Evolutionary conservation across 148 eudicot genomes (phyloP), one percentile per base, ranked within the genome.

Genomic region (Nepenthes mirabilis): DNA sequence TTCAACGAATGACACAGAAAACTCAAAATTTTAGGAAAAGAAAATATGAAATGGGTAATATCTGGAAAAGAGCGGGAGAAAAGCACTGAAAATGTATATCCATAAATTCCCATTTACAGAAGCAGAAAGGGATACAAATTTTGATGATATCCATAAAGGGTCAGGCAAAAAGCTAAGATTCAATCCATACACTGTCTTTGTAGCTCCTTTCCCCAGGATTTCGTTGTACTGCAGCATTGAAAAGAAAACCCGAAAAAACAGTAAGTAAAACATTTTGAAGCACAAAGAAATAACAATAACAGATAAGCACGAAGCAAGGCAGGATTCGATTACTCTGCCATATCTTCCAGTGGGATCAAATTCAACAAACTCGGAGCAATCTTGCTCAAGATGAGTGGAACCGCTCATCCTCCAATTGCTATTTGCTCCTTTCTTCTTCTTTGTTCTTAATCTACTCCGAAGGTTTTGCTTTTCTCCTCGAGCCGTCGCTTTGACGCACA

Each of bases 301-400:
- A 35, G 3, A 49, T 5, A 36, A 23, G 34, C 47, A 61, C 1
- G 37, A 14, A 33, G 43, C 2, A 43, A 0, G 36, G 10, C 5
- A 64, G 52, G 33, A 10, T 53, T 37, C 8, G 8, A 55, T 57
- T 77, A 83, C 88, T 74, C 88, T 77, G 67, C 84, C 88, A 66
- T 83, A 83, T 80, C 88, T 80, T 12, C 84, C 84, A 63, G 84
- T 77, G 2, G 88, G 88, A 83, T 83, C 88, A 75, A 83, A 71
- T 72, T 83, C 88, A 62, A 80, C 82, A 64, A 79, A 80, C n/a
- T 80, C 88, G 57, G 74, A 75, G 51, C 23, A 63, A 60, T 80
- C 88, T 54, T 73, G 65, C 52, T 80, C 82, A 57, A 51, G 56
- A 40, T 33, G 62, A 23, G 51, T 60, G 8, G 59, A 68, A 72